Evolutionary conservation across 371 early-diverging fungal species (phyloP), one percentile per base, ranked within the genome.

Genomic region (Rhizopus sp.): DNA sequence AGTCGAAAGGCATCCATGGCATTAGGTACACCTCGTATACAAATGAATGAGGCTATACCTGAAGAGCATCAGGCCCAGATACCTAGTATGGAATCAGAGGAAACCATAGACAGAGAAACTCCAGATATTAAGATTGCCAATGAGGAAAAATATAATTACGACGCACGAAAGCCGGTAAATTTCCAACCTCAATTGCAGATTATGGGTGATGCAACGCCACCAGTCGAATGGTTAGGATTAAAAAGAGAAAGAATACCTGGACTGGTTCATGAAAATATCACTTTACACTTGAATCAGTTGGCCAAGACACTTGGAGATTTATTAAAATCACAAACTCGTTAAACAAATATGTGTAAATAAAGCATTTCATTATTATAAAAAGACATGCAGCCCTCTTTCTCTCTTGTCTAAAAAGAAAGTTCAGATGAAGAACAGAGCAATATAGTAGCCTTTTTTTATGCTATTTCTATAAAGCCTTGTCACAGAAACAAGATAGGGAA

Each of bases 121-220:
- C 16, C 32, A 13, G 31, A 16, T 5, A 53, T 46, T 3, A 23
- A 39, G 0, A 15, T n/a, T 17, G 37, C 9, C 4, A 34, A 39
- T 2, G 40, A 31, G 1, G 60, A 67, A 32, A 48, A 59, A 37
- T 59, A 65, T 39, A 52, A 60, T 5, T 81, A 76, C 56, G 50
- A 57, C 1, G 55, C 81, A 0, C 46, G 69, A 7, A 67, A 64
- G 29, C 69, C 80, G 29, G 78, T 82, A 4, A 63, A 70, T 37
- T 76, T 85, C 35, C 63, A 78, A 23, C 83, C 83, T 45, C 81
- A 83, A 50, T 55, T 85, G 38, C 73, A 73, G 55, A 58, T 78
- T 5, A 81, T 85, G 82, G 85, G 82, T 1, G 85, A 85, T 54
- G 85, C 85, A 0, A 85, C 85, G 5, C 85, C 85, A 12, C 82